Evolutionary conservation across 441 rosid genomes (phyloP).

Genomic region (Euphorbia schlechtendalii): DNA sequence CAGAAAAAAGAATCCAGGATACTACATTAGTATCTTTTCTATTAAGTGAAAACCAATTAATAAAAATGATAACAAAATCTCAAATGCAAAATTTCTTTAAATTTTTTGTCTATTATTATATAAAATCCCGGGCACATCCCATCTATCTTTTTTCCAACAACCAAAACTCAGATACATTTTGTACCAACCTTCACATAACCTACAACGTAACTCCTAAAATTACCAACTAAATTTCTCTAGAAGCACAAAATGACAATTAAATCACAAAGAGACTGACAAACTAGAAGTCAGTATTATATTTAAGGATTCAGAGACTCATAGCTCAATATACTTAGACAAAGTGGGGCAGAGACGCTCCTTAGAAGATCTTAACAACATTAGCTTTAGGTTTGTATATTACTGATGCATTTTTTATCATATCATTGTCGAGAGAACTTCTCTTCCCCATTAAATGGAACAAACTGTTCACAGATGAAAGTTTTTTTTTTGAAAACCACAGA

Average conservation of each 20-base stretch:
- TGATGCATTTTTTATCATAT: background rate
- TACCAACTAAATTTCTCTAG: background rate
- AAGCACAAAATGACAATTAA: too few relatives aligned
- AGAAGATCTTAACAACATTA: background rate
- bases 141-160: background rate
- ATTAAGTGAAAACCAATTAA: background rate
- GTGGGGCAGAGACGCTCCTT: background rate
- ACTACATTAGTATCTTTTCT: constrained; percentile 1
- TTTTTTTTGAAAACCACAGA: too few relatives aligned
- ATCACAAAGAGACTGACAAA: background rate
- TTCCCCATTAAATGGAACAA: too few relatives aligned
- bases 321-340: background rate
- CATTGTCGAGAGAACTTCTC: too few relatives aligned
- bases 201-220: background rate
- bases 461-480: too few relatives aligned
- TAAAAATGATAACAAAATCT: background rate
- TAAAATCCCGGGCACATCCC: background rate
- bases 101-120: background rate
- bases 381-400: background rate
- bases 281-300: background rate
- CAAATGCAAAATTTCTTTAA: background rate
- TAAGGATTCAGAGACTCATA: background rate
- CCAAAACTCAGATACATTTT: background rate
- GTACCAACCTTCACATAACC: background rate
- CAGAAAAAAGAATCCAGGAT: constrained; percentile 12